Percentiles rank a stretch among this genome's conserved stretches.
These are phyloP conservation scores for Canna indica DNA, from an alignment of 176 grass and related monocot genomes.

Conservation along the genomic window DNA sequence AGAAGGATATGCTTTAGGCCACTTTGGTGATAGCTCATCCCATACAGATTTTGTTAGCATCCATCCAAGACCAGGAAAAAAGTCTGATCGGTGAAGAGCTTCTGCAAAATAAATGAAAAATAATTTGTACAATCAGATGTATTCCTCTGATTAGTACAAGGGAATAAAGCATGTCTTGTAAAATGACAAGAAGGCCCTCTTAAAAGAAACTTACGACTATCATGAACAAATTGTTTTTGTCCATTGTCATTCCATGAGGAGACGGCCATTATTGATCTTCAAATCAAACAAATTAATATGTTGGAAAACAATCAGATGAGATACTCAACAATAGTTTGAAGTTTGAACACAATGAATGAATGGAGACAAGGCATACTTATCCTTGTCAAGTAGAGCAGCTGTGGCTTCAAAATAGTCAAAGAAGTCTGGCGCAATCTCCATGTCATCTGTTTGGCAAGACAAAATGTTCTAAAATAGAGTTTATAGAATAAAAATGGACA, in stretches of 20 bases:
- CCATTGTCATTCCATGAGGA: slow-evolving; percentile 99
- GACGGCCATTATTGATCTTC: slow-evolving; percentile 94
- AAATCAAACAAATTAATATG: slow-evolving; percentile 14
- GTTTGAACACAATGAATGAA: slow-evolving; percentile 17
- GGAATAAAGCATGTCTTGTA: background rate
- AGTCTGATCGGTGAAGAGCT: slow-evolving; percentile 87
- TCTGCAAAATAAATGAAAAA: slow-evolving; percentile 35
- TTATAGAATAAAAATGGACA: slow-evolving; percentile 6
- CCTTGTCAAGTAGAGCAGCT: slow-evolving; percentile 76
- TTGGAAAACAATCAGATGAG: slow-evolving; percentile 10
- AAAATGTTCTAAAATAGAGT: slow-evolving; percentile 10
- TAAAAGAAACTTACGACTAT: slow-evolving; percentile 59
- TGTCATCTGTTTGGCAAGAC: slow-evolving; percentile 69
- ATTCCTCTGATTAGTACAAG: background rate
- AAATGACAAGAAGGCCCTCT: background rate
- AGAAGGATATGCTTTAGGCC: slow-evolving; percentile 99
- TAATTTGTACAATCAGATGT: background rate
- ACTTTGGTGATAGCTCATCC: slow-evolving; percentile 91
- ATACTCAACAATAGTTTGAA: slow-evolving; percentile 2
- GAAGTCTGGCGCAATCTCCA: slow-evolving; percentile 94
- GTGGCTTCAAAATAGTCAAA: slow-evolving; percentile 89
- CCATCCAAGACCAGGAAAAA: slow-evolving; percentile 99
- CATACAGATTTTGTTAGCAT: slow-evolving; percentile 90
- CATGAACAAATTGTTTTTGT: slow-evolving; percentile 80
- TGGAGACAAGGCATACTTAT: slow-evolving; percentile 52